Percentiles rank a stretch among this genome's conserved stretches.
phyloP scores from a whole-genome alignment of 2,329 filamentous ascomycete species.

The Sporothrix curviconia region DNA sequence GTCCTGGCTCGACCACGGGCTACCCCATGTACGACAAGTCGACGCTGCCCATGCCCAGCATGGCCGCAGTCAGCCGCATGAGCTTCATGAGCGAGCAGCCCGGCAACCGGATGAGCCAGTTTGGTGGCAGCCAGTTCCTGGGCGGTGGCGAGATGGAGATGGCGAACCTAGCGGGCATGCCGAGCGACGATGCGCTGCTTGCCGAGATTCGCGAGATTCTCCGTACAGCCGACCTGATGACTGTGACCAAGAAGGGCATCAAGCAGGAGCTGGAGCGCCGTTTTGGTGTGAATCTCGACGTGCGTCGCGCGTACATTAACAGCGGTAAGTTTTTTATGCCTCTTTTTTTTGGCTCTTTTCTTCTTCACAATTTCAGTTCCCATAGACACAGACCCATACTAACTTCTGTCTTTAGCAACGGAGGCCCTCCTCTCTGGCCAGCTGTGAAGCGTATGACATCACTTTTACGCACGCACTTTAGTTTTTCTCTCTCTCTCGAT shows the following conservation, averaged over 20 bases:
- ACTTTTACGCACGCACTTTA: too few species aligned
- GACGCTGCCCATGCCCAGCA: slow-evolving; percentile 38
- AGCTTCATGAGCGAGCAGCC: slow-evolving; percentile 68
- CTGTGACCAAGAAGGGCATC: slow-evolving; percentile 96
- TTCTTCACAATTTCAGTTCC: too few species aligned
- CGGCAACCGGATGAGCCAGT: slow-evolving; percentile 54
- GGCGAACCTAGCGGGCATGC: slow-evolving; percentile 66
- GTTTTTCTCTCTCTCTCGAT: too few species aligned
- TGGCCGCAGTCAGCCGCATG: slow-evolving; percentile 54
- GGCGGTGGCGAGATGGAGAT: slow-evolving; percentile 59
- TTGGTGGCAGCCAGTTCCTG: slow-evolving; percentile 53
- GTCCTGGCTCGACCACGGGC: slow-evolving; percentile 50
- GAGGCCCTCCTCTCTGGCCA: slow-evolving; percentile 74
- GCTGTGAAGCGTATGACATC: too few species aligned
- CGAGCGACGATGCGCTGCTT: slow-evolving; percentile 81
- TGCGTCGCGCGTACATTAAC: slow-evolving; percentile 88
- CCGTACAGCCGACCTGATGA: slow-evolving; percentile 89
- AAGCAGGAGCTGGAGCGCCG: slow-evolving; percentile 87
- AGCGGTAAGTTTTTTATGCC: slow-evolving; percentile 57
- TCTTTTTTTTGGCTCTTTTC: background rate
- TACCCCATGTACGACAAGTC: slow-evolving; percentile 46
- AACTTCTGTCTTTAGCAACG: slow-evolving; percentile 46
- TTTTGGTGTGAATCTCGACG: slow-evolving; percentile 80
- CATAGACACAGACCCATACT: too few species aligned
- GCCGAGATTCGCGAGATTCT: slow-evolving; percentile 94